These are phyloP conservation scores for Setaria italica DNA, from an alignment of 202 grass and related monocot genomes.

Conservation along the genomic window DNA sequence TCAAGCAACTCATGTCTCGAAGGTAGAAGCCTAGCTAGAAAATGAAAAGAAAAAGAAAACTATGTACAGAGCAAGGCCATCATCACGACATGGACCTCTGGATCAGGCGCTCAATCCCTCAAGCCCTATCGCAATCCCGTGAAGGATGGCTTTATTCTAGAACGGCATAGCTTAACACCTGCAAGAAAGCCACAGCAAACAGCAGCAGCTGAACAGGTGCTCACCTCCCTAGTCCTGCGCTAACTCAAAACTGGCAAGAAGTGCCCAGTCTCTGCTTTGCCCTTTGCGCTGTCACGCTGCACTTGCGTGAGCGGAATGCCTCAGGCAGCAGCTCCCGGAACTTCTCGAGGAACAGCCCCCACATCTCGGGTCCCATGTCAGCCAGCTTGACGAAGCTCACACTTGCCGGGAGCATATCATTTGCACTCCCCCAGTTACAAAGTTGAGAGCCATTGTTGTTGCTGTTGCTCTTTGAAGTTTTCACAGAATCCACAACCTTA, in stretches of 20 bases:
- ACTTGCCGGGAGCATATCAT: slow-evolving; percentile 65
- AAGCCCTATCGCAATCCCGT: slow-evolving; percentile 37
- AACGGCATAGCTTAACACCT: slow-evolving; percentile 47
- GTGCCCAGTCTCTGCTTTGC: slow-evolving; percentile 81
- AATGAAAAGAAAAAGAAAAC: slow-evolving; percentile 13
- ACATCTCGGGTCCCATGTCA: slow-evolving; percentile 68
- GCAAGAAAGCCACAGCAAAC: slow-evolving; percentile 45
- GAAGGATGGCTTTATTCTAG: slow-evolving; percentile 59
- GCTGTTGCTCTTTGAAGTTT: slow-evolving; percentile 48
- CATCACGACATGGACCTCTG: slow-evolving; percentile 50
- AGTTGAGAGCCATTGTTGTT: slow-evolving; percentile 38
- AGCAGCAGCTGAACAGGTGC: slow-evolving; percentile 44
- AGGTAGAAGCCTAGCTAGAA: slow-evolving; percentile 52
- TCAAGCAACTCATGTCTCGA: slow-evolving; percentile 50
- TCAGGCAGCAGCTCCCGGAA: slow-evolving; percentile 77
- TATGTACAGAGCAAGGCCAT: slow-evolving; percentile 62
- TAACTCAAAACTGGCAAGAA: slow-evolving; percentile 99
- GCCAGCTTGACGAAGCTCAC: slow-evolving; percentile 77
- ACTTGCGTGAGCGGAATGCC: slow-evolving; percentile 60
- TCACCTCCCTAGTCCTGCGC: slow-evolving; percentile 41
- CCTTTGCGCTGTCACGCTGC: slow-evolving; percentile 56
- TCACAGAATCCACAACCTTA: slow-evolving; percentile 40
- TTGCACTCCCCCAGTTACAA: slow-evolving; percentile 71
- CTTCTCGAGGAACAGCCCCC: slow-evolving; percentile 81
- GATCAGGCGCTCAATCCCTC: slow-evolving; percentile 30